These are phyloP conservation scores for Chaetomiaceae sp. DNA, from an alignment of 2,329 filamentous ascomycete genomes.

Conservation along the genomic window DNA sequence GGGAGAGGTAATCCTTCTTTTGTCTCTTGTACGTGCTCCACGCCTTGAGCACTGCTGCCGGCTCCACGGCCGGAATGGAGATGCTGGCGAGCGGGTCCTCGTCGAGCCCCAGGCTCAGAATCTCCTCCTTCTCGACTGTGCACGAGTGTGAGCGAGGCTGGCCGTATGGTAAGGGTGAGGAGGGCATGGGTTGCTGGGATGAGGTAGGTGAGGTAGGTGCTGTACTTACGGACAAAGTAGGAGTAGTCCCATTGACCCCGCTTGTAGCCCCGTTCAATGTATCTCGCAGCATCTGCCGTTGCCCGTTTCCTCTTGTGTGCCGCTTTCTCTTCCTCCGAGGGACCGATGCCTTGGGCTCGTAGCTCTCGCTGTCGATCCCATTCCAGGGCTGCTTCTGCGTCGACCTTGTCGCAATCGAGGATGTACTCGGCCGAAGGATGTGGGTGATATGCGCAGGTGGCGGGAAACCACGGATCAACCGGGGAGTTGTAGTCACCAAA, in stretches of 20 bases:
- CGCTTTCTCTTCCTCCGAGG: background rate
- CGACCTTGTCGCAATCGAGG: background rate
- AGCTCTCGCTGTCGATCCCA: background rate
- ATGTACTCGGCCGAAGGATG: background rate
- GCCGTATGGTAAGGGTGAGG: background rate
- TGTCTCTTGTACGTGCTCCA: background rate
- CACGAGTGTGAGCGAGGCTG: no score
- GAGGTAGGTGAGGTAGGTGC: no score
- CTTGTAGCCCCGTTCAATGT: background rate
- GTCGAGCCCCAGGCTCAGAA: background rate
- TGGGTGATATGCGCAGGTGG: background rate
- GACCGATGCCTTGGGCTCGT: background rate
- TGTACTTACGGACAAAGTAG: conserved; percentile 1
- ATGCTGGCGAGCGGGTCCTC: background rate
- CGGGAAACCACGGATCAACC: conserved; percentile 5
- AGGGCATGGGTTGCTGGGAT: no score
- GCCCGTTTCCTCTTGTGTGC: background rate
- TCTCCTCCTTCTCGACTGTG: background rate
- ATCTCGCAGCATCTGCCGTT: background rate
- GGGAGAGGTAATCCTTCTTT: background rate
- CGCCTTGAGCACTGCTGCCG: background rate
- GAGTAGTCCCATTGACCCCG: background rate
- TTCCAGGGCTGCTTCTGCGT: background rate
- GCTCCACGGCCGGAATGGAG: background rate
- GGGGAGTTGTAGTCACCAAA: conserved; percentile 11